A percentile compares a stretch with the other conserved stretches of the same genome.
Conservation (phyloP, 371 early-diverging fungal genomes). For the Mortierella sp. region DNA sequence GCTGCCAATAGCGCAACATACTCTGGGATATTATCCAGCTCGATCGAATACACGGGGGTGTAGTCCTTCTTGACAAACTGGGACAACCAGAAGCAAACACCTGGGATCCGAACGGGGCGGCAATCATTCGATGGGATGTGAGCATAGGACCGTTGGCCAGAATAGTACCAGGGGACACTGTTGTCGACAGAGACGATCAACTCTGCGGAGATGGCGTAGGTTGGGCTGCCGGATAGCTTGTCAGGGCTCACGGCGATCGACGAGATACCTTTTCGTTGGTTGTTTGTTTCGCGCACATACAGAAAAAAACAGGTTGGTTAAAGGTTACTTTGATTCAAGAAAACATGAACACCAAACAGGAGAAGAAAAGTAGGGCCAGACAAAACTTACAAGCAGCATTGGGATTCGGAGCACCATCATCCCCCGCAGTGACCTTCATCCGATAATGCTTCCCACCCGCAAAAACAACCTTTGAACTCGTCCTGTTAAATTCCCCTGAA, state of each 20-base stretch:
- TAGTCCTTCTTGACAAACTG: conserved; percentile 6
- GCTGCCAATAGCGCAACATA: not conserved
- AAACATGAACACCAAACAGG: not conserved
- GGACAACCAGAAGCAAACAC: not conserved
- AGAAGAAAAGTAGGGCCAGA: not conserved
- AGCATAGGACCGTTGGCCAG: not conserved
- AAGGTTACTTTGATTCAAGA: too few relatives aligned
- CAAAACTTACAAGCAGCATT: conserved; percentile 2
- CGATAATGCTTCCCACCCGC: not conserved
- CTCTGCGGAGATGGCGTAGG: not conserved
- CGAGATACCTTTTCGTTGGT: not conserved
- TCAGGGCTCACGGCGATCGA: conserved; percentile 1
- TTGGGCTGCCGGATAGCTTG: not conserved
- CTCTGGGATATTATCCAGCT: not conserved
- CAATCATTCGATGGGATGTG: not conserved
- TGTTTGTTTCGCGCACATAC: not conserved
- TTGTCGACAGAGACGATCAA: not conserved
- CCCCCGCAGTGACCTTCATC: not conserved
- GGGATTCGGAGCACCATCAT: not conserved
- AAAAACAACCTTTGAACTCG: not conserved
- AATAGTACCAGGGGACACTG: not conserved
- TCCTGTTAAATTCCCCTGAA: not conserved
- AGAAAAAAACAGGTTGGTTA: not conserved
- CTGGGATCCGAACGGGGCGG: not conserved
- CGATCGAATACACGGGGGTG: conserved; percentile 9